Evolutionary conservation across 148 eudicot species (phyloP).

Genomic region (Vaccinium vitisidaea): DNA sequence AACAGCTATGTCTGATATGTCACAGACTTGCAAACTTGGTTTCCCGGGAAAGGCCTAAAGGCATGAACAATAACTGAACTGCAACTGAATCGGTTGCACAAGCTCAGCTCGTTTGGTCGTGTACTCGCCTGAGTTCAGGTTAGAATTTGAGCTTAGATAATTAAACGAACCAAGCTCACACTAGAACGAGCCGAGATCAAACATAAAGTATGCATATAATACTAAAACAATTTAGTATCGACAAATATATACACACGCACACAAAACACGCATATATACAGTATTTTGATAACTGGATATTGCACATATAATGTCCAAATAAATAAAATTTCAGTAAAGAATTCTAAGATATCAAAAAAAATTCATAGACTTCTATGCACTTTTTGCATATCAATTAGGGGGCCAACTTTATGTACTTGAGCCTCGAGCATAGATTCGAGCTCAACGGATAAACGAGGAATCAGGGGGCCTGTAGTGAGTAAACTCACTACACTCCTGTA

Average conservation of each 20-base stretch:
- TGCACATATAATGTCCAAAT: too few relatives aligned
- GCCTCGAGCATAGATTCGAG: neutral
- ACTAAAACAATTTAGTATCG: too few relatives aligned
- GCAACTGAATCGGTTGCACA: neutral
- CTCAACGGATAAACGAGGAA: neutral
- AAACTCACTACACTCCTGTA: too few relatives aligned
- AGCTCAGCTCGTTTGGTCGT: neutral
- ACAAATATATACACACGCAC: too few relatives aligned
- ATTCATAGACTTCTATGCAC: too few relatives aligned
- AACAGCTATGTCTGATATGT: neutral
- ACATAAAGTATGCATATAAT: neutral
- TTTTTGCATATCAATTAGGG: too few relatives aligned
- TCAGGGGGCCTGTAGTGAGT: too few relatives aligned
- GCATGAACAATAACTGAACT: neutral
- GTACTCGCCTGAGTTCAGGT: neutral
- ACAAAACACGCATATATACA: too few relatives aligned
- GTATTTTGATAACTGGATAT: too few relatives aligned
- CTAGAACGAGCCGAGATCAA: neutral
- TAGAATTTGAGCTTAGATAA: neutral
- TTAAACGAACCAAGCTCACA: neutral
- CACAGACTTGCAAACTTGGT: neutral
- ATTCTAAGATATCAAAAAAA: too few relatives aligned
- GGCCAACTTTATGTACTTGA: neutral
- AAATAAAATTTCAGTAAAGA: too few relatives aligned
- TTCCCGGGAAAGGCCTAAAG: neutral